Percentiles rank a stretch among this genome's conserved stretches.
phyloP scores from a whole-genome alignment of 768 basidiomycete genomes.

The Panellus pusillus region DNA sequence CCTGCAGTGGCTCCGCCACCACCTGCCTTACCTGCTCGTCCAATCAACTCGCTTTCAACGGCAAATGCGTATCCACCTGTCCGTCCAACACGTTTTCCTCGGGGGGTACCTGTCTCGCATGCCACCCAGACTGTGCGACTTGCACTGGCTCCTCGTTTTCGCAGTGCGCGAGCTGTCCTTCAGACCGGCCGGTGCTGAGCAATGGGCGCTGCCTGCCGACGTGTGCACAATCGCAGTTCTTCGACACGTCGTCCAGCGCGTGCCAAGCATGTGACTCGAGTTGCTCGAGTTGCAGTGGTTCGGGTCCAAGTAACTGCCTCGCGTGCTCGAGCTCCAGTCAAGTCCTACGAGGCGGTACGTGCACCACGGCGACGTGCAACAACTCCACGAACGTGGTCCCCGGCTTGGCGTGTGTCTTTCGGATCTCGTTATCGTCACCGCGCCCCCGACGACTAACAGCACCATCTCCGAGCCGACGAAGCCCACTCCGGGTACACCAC shows the following conservation, averaged over 20 bases:
- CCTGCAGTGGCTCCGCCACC: constrained; percentile 64
- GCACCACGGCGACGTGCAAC: constrained; percentile 62
- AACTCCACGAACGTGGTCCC: constrained; percentile 56
- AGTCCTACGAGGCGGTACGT: constrained; percentile 66
- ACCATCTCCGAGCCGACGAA: constrained; percentile 48
- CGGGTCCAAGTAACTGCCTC: constrained; percentile 68
- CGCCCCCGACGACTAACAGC: constrained; percentile 40
- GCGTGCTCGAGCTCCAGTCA: constrained; percentile 66
- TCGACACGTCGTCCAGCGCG: constrained; percentile 60
- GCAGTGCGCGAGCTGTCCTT: constrained; percentile 73
- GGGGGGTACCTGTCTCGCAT: constrained; percentile 65
- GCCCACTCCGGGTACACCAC: constrained; percentile 48
- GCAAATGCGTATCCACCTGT: constrained; percentile 75
- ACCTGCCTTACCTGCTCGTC: constrained; percentile 76
- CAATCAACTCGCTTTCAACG: constrained; percentile 64
- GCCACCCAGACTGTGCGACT: constrained; percentile 84
- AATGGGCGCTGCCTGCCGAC: constrained; percentile 78
- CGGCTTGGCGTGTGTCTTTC: constrained; percentile 77
- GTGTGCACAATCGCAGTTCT: constrained; percentile 71
- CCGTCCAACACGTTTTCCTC: constrained; percentile 71
- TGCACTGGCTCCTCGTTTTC: constrained; percentile 79
- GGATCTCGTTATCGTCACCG: constrained; percentile 61
- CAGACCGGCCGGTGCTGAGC: constrained; percentile 67
- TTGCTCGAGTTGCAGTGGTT: constrained; percentile 76
- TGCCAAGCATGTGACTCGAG: constrained; percentile 75